phyloP scores from a whole-genome alignment of 2,329 filamentous ascomycete species.

The Nothophoma quercina region DNA sequence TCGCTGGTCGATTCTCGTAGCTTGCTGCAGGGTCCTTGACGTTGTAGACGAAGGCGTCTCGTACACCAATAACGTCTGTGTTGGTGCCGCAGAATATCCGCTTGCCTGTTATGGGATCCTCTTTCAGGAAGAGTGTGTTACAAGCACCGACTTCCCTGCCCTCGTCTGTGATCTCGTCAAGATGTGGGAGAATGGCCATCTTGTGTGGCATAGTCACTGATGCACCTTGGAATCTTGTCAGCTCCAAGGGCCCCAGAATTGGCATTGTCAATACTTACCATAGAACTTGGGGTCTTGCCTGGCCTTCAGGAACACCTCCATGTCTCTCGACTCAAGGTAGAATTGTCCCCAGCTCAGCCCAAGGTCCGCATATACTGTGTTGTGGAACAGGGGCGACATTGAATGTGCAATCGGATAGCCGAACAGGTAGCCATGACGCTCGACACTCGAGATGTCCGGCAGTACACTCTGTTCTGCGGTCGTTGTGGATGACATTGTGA shows the following conservation, averaged over 20 bases:
- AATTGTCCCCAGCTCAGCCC: conserved; percentile 61
- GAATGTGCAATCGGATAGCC: conserved; percentile 65
- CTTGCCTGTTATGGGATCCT: conserved; percentile 54
- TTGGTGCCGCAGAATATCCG: conserved; percentile 74
- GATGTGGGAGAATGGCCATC: conserved; percentile 73
- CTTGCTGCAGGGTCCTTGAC: conserved; percentile 53
- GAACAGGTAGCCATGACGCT: conserved; percentile 63
- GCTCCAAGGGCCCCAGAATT: not conserved
- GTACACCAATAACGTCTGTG: conserved; percentile 80
- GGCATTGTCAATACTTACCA: conserved; percentile 52
- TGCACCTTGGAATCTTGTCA: conserved; percentile 59
- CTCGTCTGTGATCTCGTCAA: conserved; percentile 78
- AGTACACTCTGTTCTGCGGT: conserved; percentile 6
- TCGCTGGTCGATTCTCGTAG: conserved; percentile 68
- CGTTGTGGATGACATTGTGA: conserved; percentile 9
- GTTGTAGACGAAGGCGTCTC: conserved; percentile 69
- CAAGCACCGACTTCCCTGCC: conserved; percentile 76
- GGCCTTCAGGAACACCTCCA: conserved; percentile 56
- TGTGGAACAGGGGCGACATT: conserved; percentile 62
- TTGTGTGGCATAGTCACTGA: conserved; percentile 87
- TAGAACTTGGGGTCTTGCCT: conserved; percentile 67
- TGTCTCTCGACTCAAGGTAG: conserved; percentile 55
- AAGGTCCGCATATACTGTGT: conserved; percentile 60
- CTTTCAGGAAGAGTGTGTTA: conserved; percentile 76
- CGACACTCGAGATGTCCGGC: conserved; percentile 23